Conservation (phyloP, 352 stramenopile species). For the Phytophthora podocarpi region DNA sequence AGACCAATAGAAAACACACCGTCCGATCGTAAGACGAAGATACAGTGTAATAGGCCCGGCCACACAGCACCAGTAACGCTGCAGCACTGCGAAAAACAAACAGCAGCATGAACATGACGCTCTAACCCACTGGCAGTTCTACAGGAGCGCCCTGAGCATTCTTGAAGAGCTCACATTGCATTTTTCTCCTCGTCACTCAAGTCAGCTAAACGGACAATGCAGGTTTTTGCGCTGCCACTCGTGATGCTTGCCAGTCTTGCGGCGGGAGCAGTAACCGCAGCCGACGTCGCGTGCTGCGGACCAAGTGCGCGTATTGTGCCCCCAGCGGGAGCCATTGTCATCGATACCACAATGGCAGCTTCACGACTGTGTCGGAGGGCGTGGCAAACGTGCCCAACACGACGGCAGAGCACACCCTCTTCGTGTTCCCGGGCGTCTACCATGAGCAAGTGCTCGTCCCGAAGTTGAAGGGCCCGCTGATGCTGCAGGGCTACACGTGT, state of each 20-base stretch:
- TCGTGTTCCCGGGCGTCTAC: neutral
- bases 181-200: too few species aligned
- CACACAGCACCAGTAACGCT: too few species aligned
- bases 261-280: neutral
- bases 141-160: too few species aligned
- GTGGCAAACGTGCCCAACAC: neutral
- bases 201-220: too few species aligned
- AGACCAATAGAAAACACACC: too few species aligned
- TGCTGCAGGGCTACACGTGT: conserved; percentile 7
- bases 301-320: neutral
- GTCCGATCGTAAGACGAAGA: too few species aligned
- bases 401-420: neutral
- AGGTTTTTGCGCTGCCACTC: neutral
- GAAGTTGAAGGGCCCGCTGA: neutral
- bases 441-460: neutral
- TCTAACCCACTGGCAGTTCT: too few species aligned
- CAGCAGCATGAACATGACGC: too few species aligned
- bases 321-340: neutral
- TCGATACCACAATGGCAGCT: neutral
- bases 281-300: neutral
- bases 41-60: too few species aligned
- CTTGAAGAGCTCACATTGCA: too few species aligned
- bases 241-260: neutral
- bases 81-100: too few species aligned
- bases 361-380: neutral